phyloP scores from a whole-genome alignment of 2,329 filamentous ascomycete species.

The Fusarium sp. region DNA sequence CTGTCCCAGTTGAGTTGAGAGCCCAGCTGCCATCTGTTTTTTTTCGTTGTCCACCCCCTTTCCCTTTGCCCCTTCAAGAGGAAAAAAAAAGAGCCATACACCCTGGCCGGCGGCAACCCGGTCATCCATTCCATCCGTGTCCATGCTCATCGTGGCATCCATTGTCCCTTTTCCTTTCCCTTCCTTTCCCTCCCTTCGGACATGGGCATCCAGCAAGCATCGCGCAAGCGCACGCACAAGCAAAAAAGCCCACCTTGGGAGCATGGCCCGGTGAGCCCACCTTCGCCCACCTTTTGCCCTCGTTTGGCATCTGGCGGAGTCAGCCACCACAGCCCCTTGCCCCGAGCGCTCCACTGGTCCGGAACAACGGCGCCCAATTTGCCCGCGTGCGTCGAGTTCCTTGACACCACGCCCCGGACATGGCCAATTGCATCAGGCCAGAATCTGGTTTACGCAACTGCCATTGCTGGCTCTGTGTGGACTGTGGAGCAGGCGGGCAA shows the following conservation, averaged over 20 bases:
- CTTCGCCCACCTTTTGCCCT: conserved; percentile 36
- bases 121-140: conserved; percentile 9
- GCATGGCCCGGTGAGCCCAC: conserved; percentile 41
- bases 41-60: conserved; percentile 8
- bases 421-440: conserved; percentile 47
- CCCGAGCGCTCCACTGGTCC: conserved; percentile 45
- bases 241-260: conserved; percentile 4
- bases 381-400: conserved; percentile 38
- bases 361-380: conserved; percentile 42
- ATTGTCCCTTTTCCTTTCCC: neutral
- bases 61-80: neutral
- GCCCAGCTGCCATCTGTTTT: neutral
- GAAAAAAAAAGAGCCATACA: neutral
- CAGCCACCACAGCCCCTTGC: conserved; percentile 34
- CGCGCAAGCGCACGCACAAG: conserved; percentile 3
- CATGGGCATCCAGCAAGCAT: conserved; percentile 6
- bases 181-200: neutral
- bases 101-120: conserved; percentile 1
- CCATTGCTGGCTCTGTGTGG: conserved; percentile 17
- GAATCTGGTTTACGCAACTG: conserved; percentile 44
- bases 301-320: conserved; percentile 27
- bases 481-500: no score
- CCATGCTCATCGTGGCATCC: conserved; percentile 10
- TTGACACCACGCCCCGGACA: conserved; percentile 6
- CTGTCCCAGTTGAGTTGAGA: conserved; percentile 31